phyloP scores from a whole-genome alignment of 306 rosid genomes.

The Vigna trinervia region DNA sequence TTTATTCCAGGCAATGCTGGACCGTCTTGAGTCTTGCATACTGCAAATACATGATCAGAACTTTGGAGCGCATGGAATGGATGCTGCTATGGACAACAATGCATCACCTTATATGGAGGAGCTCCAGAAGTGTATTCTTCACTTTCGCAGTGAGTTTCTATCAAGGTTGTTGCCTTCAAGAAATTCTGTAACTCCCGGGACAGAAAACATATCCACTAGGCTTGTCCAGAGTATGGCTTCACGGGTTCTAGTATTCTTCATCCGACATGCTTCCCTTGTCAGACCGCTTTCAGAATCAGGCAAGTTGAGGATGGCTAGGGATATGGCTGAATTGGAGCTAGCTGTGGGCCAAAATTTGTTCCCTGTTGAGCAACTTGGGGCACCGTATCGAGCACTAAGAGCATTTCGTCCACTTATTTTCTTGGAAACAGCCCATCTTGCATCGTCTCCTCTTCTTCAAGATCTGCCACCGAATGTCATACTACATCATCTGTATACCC shows the following conservation, averaged over 20 bases:
- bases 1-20: conserved; percentile 95
- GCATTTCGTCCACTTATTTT: conserved; percentile 97
- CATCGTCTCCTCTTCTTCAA: conserved; percentile 88
- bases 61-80: conserved; percentile 81
- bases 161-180: conserved; percentile 80
- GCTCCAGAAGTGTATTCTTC: conserved; percentile 88
- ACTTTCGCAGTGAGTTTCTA: conserved; percentile 89
- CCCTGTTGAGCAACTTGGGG: conserved; percentile 96
- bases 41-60: conserved; percentile 94
- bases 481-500: conserved; percentile 92
- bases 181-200: conserved; percentile 50
- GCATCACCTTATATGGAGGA: conserved; percentile 99
- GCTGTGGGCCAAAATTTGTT: conserved; percentile 93
- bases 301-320: conserved; percentile 97
- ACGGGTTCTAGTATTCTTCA: conserved; percentile 87
- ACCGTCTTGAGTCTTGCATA: conserved; percentile 92
- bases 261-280: conserved; percentile 96
- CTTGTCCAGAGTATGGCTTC: conserved; percentile 97
- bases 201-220: conserved; percentile 91
- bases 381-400: conserved; percentile 93
- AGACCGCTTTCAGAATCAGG: conserved; percentile 99
- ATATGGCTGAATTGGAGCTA: conserved; percentile 97
- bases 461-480: conserved; percentile 88
- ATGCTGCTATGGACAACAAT: conserved; percentile 95
- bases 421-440: conserved; percentile 94